These are phyloP conservation scores for Daldinia childiae DNA, from an alignment of 495 filamentous ascomycete species.

Conservation along the genomic window DNA sequence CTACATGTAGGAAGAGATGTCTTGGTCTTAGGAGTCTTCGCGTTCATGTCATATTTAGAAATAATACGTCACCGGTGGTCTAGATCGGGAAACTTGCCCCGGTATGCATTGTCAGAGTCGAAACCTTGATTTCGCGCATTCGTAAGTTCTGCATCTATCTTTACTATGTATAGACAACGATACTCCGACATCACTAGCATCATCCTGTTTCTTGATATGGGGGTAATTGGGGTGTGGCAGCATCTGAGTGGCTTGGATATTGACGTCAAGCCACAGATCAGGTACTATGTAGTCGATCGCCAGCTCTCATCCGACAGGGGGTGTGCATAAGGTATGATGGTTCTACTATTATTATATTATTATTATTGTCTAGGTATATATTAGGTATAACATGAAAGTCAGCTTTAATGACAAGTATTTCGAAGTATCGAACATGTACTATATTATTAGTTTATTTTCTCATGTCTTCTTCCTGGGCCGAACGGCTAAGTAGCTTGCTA, in stretches of 20 bases:
- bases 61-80: slow-evolving; percentile 30
- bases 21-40: not conserved
- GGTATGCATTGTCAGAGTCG: not conserved
- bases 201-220: slow-evolving; percentile 9
- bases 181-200: slow-evolving; percentile 1
- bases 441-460: slow-evolving; percentile 4
- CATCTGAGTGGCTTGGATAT: slow-evolving; percentile 28
- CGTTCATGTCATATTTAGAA: slow-evolving; percentile 17
- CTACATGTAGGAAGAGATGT: not conserved
- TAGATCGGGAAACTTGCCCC: slow-evolving; percentile 22
- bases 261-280: slow-evolving; percentile 37
- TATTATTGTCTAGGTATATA: not conserved
- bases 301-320: slow-evolving; percentile 24
- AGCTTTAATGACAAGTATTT: slow-evolving; percentile 17
- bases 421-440: slow-evolving; percentile 17
- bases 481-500: slow-evolving; percentile 3
- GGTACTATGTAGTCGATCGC: slow-evolving; percentile 9
- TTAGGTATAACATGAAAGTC: slow-evolving; percentile 18
- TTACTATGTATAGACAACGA: not conserved
- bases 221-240: slow-evolving; percentile 7
- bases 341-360: slow-evolving; percentile 29
- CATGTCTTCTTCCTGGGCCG: not conserved
- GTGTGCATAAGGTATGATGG: slow-evolving; percentile 18
- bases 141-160: slow-evolving; percentile 10
- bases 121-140: slow-evolving; percentile 34